Evolutionary conservation across 2,329 filamentous ascomycete species (phyloP).

Genomic region (Colletotrichum australisinense): DNA sequence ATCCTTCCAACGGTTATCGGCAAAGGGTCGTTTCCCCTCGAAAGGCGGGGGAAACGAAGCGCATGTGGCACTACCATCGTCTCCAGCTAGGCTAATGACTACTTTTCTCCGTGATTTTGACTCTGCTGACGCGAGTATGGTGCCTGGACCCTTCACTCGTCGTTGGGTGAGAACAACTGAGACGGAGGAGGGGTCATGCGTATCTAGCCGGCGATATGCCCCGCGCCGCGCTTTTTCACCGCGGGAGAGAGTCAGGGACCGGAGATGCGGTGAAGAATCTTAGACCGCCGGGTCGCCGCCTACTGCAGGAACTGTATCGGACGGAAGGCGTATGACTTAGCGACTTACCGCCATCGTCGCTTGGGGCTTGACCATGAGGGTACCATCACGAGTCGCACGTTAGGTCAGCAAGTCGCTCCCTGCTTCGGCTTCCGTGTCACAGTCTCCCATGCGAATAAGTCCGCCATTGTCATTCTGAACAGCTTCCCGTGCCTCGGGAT

Average conservation of each 20-base stretch:
- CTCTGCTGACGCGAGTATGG: constrained; percentile 6
- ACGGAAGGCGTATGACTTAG: constrained; percentile 21
- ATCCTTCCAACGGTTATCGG: constrained; percentile 19
- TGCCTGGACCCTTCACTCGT: constrained; percentile 7
- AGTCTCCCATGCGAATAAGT: neutral
- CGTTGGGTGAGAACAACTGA: neutral
- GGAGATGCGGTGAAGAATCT: constrained; percentile 30
- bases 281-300: neutral
- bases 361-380: constrained; percentile 18
- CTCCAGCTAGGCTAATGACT: neutral
- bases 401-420: neutral
- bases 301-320: constrained; percentile 33
- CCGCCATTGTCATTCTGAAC: neutral
- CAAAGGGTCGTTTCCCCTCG: neutral
- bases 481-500: constrained; percentile 21
- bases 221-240: neutral
- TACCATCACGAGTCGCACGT: constrained; percentile 24
- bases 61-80: neutral
- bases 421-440: neutral
- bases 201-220: neutral
- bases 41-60: neutral
- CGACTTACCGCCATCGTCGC: constrained; percentile 4
- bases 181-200: constrained; percentile 18
- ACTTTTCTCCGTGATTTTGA: neutral
- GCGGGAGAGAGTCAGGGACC: constrained; percentile 24